Conservation (phyloP, 192 early-diverging fungal genomes). For the Cladochytrium replicatum region DNA sequence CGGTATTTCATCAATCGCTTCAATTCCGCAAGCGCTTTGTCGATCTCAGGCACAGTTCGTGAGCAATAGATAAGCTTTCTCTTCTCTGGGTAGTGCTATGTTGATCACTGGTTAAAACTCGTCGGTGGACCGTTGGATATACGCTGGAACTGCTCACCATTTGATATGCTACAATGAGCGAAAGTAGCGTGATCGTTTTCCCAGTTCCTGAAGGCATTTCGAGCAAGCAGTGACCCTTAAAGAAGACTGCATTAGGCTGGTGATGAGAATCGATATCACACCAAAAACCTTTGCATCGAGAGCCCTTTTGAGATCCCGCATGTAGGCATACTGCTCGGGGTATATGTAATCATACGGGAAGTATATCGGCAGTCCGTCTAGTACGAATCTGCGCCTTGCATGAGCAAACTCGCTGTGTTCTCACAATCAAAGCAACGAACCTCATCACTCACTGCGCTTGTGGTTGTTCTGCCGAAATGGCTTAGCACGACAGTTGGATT, state of each 20-base stretch:
- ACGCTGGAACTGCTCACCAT: constrained; percentile 36
- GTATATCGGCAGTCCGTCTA: constrained; percentile 83
- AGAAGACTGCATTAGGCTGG: not conserved
- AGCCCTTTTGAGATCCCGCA: constrained; percentile 87
- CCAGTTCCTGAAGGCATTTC: constrained; percentile 99
- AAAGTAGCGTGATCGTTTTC: constrained; percentile 92
- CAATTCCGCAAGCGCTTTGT: constrained; percentile 95
- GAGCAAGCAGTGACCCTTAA: constrained; percentile 86
- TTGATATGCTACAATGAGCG: constrained; percentile 94
- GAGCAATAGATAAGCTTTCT: constrained; percentile 99
- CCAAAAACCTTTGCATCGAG: constrained; percentile 81
- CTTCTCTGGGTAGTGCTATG: constrained; percentile 76
- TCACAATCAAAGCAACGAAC: no score
- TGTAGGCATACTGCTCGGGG: constrained; percentile 98
- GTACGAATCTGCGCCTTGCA: constrained; percentile 43
- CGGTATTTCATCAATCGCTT: constrained; percentile 85
- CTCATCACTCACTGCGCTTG: no score
- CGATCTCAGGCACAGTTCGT: constrained; percentile 98
- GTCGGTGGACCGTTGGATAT: not conserved
- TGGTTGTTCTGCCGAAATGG: no score
- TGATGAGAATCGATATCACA: not conserved
- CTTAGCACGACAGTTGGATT: no score
- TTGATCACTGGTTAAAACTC: constrained; percentile 7
- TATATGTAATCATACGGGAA: constrained; percentile 99
- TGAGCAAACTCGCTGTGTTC: no score